Evolutionary conservation across 208 protist genomes (phyloP), one percentile per base, ranked within the genome.

Genomic region (Acanthamoeba lenticulata): DNA sequence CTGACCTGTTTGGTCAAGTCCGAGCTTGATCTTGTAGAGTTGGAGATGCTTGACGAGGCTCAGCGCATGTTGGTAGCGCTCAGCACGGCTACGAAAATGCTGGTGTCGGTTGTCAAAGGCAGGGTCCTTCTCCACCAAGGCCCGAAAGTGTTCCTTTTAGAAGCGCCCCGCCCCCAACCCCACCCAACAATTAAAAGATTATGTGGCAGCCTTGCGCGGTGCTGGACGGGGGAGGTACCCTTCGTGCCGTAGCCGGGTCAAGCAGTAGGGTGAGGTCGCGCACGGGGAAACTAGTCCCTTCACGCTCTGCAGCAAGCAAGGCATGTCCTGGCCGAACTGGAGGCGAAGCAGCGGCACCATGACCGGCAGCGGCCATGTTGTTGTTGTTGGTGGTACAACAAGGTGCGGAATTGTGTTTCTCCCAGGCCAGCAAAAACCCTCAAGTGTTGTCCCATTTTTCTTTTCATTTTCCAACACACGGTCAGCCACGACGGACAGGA

Each of bases 11-110:
- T 36, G 27, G 36, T 45, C 27, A 4, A 92, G 55, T 47, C 86
- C 86, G 60, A 77, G 44, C 60, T 92, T 92, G 52, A 34, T 65
- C 60, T 92, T 92, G 60, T 92, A 92, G 40, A 92, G 55, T 17
- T 72, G 36, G 40, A 92, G 60, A 19, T 72, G 86, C 55, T 92
- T 92, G 34, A 92, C 86, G 40, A 92, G n/a, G 9, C 44, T 55
- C 27, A 92, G 44, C 15, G 86, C 86, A 44, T 92, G 52, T 27
- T 92, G 52, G 55, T 92, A 92, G 24, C 86, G 52, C 55, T 92
- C 86, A 21, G 38, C 27, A 0, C 86, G 34, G 38, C 29, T 52
- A 21, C 36, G 32, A 55, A 92, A 92, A 27, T 74, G 60, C 57
- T 72, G 60, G 55, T 92, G 52, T 0, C 86, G 52, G 49, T 92